Conservation (phyloP, 768 basidiomycete species). For the Gymnopilus junonius region DNA sequence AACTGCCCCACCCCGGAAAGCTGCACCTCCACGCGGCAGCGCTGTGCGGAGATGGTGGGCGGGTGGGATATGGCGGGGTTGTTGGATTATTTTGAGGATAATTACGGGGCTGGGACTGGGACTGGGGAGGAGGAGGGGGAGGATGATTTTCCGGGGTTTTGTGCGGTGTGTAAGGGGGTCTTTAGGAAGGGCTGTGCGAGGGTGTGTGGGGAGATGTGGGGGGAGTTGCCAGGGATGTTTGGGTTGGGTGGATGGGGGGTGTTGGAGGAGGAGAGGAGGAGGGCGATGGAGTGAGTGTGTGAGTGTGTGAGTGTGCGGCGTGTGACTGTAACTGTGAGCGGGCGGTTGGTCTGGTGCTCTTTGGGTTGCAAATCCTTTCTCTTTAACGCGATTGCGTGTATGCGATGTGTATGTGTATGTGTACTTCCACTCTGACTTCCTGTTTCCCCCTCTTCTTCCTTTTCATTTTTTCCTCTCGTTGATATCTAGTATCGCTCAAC, state of each 20-base stretch:
- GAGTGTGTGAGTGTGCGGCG: background rate
- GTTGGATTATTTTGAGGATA: conserved; percentile 37
- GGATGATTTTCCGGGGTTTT: background rate
- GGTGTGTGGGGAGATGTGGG: conserved; percentile 35
- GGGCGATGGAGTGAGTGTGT: conserved; percentile 22
- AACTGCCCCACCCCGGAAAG: background rate
- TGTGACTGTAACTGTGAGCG: no score
- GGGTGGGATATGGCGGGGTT: conserved; percentile 36
- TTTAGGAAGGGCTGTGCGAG: conserved; percentile 22
- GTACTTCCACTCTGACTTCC: background rate
- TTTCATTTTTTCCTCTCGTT: no score
- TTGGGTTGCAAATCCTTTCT: no score
- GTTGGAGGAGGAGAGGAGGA: conserved; percentile 25
- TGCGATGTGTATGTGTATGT: background rate
- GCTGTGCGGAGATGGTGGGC: conserved; percentile 28
- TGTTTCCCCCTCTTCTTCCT: no score
- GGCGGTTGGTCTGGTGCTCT: no score
- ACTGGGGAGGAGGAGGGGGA: background rate
- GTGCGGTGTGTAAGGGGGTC: conserved; percentile 15
- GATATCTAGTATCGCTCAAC: no score
- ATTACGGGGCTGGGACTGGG: conserved; percentile 1
- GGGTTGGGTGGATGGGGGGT: conserved; percentile 32
- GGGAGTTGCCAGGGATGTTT: conserved; percentile 34
- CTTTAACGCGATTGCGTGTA: background rate
- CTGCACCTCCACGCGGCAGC: conserved; percentile 22